Conservation (phyloP, 768 basidiomycete species). For the Auriculariales sp. region DNA sequence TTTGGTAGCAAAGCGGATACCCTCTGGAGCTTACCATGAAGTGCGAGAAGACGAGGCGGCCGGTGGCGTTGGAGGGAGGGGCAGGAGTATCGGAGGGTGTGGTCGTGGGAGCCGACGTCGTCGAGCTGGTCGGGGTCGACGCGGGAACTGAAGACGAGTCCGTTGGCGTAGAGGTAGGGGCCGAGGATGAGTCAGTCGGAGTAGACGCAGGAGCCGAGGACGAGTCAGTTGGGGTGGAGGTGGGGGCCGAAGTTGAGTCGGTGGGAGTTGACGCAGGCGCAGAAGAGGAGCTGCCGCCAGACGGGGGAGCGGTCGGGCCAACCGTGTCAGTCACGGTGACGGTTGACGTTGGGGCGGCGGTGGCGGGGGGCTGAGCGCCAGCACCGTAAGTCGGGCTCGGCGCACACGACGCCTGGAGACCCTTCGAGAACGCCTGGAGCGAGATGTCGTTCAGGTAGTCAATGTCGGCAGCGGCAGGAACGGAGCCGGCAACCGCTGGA, state of each 20-base stretch:
- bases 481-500: constrained; percentile 12
- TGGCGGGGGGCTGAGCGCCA: not conserved
- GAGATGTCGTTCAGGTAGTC: not conserved
- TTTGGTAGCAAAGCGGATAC: too few relatives aligned
- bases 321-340: too few relatives aligned
- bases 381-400: not conserved
- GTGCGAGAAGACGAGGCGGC: not conserved
- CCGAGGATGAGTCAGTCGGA: not conserved
- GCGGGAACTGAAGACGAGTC: not conserved
- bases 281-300: not conserved
- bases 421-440: not conserved
- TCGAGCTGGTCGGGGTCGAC: not conserved
- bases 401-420: constrained; percentile 1
- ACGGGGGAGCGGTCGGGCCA: too few relatives aligned
- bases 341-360: not conserved
- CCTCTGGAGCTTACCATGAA: too few relatives aligned
- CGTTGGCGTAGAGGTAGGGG: not conserved
- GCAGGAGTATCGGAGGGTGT: too few relatives aligned
- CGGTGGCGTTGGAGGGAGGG: too few relatives aligned
- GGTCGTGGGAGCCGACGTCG: too few relatives aligned
- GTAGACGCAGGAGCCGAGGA: too few relatives aligned
- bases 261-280: not conserved
- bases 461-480: constrained; percentile 2
- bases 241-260: not conserved
- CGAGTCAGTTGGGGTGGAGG: not conserved